phyloP scores from a whole-genome alignment of 805 yeast species.

The Pichia occidentalis region DNA sequence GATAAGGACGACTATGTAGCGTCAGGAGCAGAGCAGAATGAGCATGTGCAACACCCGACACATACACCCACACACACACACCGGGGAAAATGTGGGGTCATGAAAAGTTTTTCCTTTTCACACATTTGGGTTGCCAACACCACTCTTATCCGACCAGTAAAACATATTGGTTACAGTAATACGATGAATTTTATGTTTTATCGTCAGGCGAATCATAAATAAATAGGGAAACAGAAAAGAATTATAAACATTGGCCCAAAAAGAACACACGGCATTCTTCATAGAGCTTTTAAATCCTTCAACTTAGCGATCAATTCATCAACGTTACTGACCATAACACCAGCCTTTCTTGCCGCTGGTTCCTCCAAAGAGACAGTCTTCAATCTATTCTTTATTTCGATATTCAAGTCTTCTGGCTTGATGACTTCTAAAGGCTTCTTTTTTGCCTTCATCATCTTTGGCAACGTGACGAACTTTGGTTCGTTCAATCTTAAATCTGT shows the following conservation, averaged over 20 bases:
- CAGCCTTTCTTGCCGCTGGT: slow-evolving; percentile 78
- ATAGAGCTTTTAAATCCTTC: slow-evolving; percentile 68
- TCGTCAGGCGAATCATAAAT: background rate
- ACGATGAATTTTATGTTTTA: background rate
- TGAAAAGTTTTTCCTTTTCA: too few species aligned
- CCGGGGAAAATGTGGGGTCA: too few species aligned
- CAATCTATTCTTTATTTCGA: slow-evolving; percentile 56
- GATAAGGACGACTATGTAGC: too few species aligned
- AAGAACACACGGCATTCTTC: slow-evolving; percentile 13
- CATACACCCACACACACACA: too few species aligned
- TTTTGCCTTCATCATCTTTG: slow-evolving; percentile 97
- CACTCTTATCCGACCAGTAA: too few species aligned
- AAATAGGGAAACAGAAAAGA: background rate
- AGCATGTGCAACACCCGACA: too few species aligned
- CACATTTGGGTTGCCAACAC: too few species aligned
- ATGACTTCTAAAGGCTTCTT: slow-evolving; percentile 80
- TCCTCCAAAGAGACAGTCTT: slow-evolving; percentile 71
- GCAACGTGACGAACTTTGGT: slow-evolving; percentile 93
- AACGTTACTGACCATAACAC: slow-evolving; percentile 70
- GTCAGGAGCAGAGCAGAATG: too few species aligned
- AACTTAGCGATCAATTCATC: slow-evolving; percentile 77
- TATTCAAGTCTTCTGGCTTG: slow-evolving; percentile 62
- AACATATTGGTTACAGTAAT: too few species aligned
- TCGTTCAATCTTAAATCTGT: slow-evolving; percentile 91
- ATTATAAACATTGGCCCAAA: background rate